Percentiles rank a stretch among this genome's conserved stretches.
These are phyloP conservation scores for Claviceps arundinis DNA, from an alignment of 2,329 filamentous ascomycete species.

Conservation along the genomic window DNA sequence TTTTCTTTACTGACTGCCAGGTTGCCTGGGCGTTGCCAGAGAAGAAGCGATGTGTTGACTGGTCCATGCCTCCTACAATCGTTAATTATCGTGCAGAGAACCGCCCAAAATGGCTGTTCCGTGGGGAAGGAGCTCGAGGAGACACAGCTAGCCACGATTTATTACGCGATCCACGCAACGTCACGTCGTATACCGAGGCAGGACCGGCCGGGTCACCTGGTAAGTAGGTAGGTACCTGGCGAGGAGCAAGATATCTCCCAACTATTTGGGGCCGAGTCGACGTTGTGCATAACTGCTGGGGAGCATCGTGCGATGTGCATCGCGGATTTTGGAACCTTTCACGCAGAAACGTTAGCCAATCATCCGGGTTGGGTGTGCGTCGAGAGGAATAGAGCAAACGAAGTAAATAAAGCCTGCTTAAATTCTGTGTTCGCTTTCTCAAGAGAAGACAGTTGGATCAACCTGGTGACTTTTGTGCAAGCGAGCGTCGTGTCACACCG, in stretches of 20 bases:
- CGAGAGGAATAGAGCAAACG: too few relatives aligned
- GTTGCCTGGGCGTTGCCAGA: constrained; percentile 1
- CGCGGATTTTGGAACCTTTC: too few relatives aligned
- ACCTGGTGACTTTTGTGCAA: too few relatives aligned
- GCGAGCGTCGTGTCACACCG: too few relatives aligned
- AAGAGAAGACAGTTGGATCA: too few relatives aligned
- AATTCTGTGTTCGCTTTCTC: too few relatives aligned
- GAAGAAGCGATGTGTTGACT: neutral
- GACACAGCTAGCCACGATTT: neutral
- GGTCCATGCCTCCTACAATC: neutral
- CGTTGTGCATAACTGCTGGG: too few relatives aligned
- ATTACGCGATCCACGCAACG: neutral
- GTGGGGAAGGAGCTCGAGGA: neutral
- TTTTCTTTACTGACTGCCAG: neutral
- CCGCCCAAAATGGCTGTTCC: neutral
- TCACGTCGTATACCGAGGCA: neutral
- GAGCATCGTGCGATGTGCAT: too few relatives aligned
- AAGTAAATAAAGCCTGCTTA: too few relatives aligned
- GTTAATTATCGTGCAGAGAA: neutral
- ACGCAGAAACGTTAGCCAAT: too few relatives aligned
- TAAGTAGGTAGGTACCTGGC: neutral
- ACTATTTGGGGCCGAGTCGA: too few relatives aligned
- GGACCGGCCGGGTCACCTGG: neutral
- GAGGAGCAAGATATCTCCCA: neutral
- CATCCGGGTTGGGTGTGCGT: too few relatives aligned